Conservation (phyloP, 1,139 yeast genomes). For the Pichia sp. region DNA sequence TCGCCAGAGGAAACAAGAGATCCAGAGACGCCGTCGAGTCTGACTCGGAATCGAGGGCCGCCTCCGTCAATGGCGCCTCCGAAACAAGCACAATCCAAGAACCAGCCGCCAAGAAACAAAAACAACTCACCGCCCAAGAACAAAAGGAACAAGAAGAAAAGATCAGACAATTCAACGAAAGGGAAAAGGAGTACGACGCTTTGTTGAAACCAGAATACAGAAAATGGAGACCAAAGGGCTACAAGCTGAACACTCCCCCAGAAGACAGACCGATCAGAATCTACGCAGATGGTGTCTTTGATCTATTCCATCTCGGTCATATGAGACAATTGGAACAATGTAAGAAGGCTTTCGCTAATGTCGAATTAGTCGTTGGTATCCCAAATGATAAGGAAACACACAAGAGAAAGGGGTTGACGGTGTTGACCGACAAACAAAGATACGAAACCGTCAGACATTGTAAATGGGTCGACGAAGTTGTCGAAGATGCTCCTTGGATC, state of each 20-base stretch:
- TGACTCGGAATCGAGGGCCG: too few species aligned
- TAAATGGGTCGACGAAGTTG: constrained; percentile 96
- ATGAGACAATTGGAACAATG: constrained; percentile 98
- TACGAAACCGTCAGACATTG: constrained; percentile 89
- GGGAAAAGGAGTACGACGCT: constrained; percentile 30
- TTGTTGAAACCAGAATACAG: constrained; percentile 55
- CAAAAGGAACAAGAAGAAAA: constrained; percentile 14
- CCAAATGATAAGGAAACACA: constrained; percentile 93
- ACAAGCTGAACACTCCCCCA: constrained; percentile 76
- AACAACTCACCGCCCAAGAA: constrained; percentile 10
- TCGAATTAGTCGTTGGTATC: constrained; percentile 82
- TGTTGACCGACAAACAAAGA: constrained; percentile 81
- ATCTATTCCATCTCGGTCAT: constrained; percentile 93
- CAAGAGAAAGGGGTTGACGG: constrained; percentile 90
- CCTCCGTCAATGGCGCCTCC: too few species aligned
- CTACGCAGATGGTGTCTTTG: constrained; percentile 98
- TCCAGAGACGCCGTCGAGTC: constrained; percentile 11
- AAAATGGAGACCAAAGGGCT: constrained; percentile 72
- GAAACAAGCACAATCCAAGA: neutral
- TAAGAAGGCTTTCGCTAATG: constrained; percentile 86
- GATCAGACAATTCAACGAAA: constrained; percentile 17
- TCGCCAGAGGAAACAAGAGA: constrained; percentile 9
- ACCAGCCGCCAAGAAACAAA: constrained; percentile 1
- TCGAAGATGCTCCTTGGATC: constrained; percentile 95
- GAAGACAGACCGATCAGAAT: constrained; percentile 82